Evolutionary conservation across 2,329 filamentous ascomycete species (phyloP).

Genomic region (Cladosporium sp.): DNA sequence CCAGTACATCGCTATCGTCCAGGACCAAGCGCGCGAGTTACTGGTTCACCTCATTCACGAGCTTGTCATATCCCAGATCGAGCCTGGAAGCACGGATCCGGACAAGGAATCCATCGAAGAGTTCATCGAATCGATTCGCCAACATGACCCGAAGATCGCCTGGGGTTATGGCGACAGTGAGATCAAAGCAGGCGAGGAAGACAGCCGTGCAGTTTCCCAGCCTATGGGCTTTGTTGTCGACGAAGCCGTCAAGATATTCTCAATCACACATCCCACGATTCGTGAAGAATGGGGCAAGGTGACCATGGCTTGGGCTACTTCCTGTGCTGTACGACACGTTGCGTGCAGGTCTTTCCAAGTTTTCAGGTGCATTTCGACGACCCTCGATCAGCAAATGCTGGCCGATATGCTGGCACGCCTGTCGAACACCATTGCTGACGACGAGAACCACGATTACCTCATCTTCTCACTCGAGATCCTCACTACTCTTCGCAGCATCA

Average conservation of each 20-base stretch:
- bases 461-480: slow-evolving; percentile 98
- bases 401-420: slow-evolving; percentile 94
- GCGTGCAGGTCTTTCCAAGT: slow-evolving; percentile 97
- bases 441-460: slow-evolving; percentile 83
- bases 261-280: slow-evolving; percentile 78
- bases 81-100: slow-evolving; percentile 67
- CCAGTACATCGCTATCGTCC: slow-evolving; percentile 90
- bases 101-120: slow-evolving; percentile 79
- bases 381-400: slow-evolving; percentile 88
- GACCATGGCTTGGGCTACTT: slow-evolving; percentile 92
- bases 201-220: slow-evolving; percentile 74
- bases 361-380: slow-evolving; percentile 89
- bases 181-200: slow-evolving; percentile 62
- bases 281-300: slow-evolving; percentile 89
- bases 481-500: slow-evolving; percentile 88
- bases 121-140: slow-evolving; percentile 81
- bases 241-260: slow-evolving; percentile 82
- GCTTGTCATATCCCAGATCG: slow-evolving; percentile 75
- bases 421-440: slow-evolving; percentile 95
- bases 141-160: slow-evolving; percentile 78
- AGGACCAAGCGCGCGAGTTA: slow-evolving; percentile 97
- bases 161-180: slow-evolving; percentile 96
- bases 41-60: slow-evolving; percentile 96
- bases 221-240: slow-evolving; percentile 84
- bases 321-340: slow-evolving; percentile 89